Percentiles rank a stretch among this genome's conserved stretches.
phyloP scores from a whole-genome alignment of 2,329 filamentous ascomycete species.

The Colletotrichum theobromicola region DNA sequence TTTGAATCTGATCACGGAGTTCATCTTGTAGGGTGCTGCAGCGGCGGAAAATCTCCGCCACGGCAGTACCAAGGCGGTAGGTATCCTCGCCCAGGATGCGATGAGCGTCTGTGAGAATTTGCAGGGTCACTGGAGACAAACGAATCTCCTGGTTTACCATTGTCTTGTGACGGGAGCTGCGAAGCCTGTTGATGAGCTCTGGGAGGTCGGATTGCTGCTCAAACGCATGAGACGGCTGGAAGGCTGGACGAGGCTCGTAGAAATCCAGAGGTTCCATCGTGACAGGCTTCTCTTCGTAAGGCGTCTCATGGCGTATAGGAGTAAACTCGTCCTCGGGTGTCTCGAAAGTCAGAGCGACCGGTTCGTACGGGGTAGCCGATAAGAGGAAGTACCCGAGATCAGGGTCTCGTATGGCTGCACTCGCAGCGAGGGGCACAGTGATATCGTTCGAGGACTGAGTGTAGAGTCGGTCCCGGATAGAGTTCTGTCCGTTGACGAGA shows the following conservation, averaged over 20 bases:
- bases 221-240: slow-evolving; percentile 67
- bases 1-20: slow-evolving; percentile 69
- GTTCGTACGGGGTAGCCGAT: slow-evolving; percentile 62
- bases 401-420: slow-evolving; percentile 60
- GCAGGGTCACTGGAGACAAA: slow-evolving; percentile 73
- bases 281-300: slow-evolving; percentile 44
- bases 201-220: slow-evolving; percentile 62
- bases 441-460: slow-evolving; percentile 55
- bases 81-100: slow-evolving; percentile 74
- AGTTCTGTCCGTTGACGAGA: slow-evolving; percentile 62
- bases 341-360: slow-evolving; percentile 65
- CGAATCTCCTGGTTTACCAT: slow-evolving; percentile 71
- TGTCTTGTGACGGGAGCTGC: slow-evolving; percentile 65
- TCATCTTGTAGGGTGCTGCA: slow-evolving; percentile 73
- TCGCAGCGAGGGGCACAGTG: slow-evolving; percentile 56
- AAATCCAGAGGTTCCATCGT: slow-evolving; percentile 56
- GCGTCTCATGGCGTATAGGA: slow-evolving; percentile 47
- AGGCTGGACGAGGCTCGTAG: slow-evolving; percentile 69
- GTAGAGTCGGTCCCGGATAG: slow-evolving; percentile 61
- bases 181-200: slow-evolving; percentile 58
- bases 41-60: slow-evolving; percentile 74
- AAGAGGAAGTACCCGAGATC: slow-evolving; percentile 69
- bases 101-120: slow-evolving; percentile 75
- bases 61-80: slow-evolving; percentile 69
- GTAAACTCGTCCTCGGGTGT: slow-evolving; percentile 57